phyloP scores from a whole-genome alignment of 495 filamentous ascomycete species.

The Penicillium coprophilum region DNA sequence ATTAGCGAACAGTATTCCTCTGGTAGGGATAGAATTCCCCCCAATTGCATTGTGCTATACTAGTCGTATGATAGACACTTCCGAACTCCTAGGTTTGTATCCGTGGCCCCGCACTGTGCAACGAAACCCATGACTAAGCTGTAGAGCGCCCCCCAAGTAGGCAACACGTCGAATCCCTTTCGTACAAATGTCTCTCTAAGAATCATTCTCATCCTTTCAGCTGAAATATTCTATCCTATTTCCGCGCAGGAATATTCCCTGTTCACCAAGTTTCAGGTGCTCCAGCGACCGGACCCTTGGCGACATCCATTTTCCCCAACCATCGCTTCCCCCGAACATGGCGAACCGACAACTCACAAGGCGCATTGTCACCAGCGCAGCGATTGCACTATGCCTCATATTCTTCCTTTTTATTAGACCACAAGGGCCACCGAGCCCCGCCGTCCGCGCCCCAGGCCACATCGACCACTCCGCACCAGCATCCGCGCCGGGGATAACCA shows the following conservation, averaged over 20 bases:
- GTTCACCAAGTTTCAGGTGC: not conserved
- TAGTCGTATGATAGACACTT: not conserved
- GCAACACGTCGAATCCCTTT: conserved; percentile 1
- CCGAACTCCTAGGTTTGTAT: not conserved
- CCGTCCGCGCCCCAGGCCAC: conserved; percentile 45
- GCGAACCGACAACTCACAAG: conserved; percentile 45
- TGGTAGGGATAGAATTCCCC: not conserved
- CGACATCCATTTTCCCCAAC: conserved; percentile 2
- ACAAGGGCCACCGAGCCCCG: conserved; percentile 42
- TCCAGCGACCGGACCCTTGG: conserved; percentile 8
- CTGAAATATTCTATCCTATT: not conserved
- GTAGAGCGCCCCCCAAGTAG: not conserved
- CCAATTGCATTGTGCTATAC: not conserved
- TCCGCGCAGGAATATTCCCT: not conserved
- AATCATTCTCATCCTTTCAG: not conserved
- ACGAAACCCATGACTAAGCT: conserved; percentile 3
- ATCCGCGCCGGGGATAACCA: conserved; percentile 21
- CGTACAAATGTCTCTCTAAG: not conserved
- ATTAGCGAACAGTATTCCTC: not conserved
- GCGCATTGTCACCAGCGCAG: conserved; percentile 39
- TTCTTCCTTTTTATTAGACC: conserved; percentile 45
- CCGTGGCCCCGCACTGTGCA: not conserved
- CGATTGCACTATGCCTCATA: conserved; percentile 36
- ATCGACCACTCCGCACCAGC: conserved; percentile 32
- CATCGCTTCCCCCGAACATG: conserved; percentile 28